Base-by-base conservation (phyloP, 2,329 filamentous ascomycete genomes). In the Anthostomella pinea region DNA sequence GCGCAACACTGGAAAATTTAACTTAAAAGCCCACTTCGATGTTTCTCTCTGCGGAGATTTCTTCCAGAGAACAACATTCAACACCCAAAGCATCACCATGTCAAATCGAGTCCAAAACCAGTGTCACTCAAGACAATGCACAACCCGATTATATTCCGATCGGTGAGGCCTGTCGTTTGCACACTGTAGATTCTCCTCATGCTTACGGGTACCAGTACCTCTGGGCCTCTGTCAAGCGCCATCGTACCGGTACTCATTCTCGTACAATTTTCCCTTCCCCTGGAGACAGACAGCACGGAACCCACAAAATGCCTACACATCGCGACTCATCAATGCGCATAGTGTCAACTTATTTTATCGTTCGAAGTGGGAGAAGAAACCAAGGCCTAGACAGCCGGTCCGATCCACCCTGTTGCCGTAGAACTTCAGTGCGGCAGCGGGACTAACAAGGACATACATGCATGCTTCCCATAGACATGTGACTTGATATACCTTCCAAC, bases 351-450 rank as follows among this genome's bases (percentile, higher is more conserved):
- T 74, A 57, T 60, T 62, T 67, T 69, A 67, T 79, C 74, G 73
- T 72, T 75, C 64, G 54, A 60, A 48, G 75, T 79, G 77, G 76
- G 72, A 80, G 73, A 79, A 69, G 54, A 72, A 79, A 57, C 65
- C 63, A 70, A 62, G 76, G 77, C 74, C 76, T 79, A 79, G 77
- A 81, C 77, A 80, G 74, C 77, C 77, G 58, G 75, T 77, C 75
- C 72, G 66, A 70, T 81, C 77, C 77, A 80, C 77, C 77, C 77
- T 77, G 75, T 65, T 72, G 67, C 65, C 69, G 75, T 72, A 66
- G 69, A 73, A 42, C 20, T 43, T 48, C 40, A 63, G 68, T 79
- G 72, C 73, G 73, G 63, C 64, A 69, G 67, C 70, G 68, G 77
- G 77, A 81, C 77, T 81, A 80, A 71, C 71, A 70, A 69, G 73